Evolutionary conservation across 2,329 filamentous ascomycete genomes (phyloP).

Genomic region (Stenocarpella maydis): DNA sequence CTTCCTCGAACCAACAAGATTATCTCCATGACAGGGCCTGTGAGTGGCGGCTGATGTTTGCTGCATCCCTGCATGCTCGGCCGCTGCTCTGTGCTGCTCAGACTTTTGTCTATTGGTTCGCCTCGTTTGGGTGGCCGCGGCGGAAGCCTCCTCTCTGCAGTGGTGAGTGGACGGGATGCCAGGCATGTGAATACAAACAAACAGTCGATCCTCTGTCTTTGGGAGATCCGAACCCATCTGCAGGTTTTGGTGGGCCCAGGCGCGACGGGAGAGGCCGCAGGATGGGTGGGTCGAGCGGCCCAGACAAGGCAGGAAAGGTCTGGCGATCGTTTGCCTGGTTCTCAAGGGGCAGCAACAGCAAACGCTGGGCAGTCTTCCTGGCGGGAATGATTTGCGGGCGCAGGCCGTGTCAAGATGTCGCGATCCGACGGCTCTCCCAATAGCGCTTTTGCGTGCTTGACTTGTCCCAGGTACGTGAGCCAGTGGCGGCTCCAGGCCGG

Average conservation of each 20-base stretch:
- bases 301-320: background rate
- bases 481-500: background rate
- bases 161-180: background rate
- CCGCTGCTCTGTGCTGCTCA: constrained; percentile 3
- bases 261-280: constrained; percentile 22
- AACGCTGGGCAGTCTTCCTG: background rate
- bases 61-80: constrained; percentile 11
- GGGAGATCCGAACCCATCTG: background rate
- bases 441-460: background rate
- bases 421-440: background rate
- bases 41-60: constrained; percentile 18
- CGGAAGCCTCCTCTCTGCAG: background rate
- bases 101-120: background rate
- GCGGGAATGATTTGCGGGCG: background rate
- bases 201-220: background rate
- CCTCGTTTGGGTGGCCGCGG: background rate
- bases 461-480: background rate
- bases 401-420: background rate
- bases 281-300: background rate
- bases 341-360: background rate
- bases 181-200: background rate
- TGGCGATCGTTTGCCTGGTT: background rate
- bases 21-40: background rate
- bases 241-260: constrained; percentile 3
- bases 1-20: background rate